phyloP scores from a whole-genome alignment of 2,329 filamentous ascomycete genomes.

The Huntiella moniliformis region DNA sequence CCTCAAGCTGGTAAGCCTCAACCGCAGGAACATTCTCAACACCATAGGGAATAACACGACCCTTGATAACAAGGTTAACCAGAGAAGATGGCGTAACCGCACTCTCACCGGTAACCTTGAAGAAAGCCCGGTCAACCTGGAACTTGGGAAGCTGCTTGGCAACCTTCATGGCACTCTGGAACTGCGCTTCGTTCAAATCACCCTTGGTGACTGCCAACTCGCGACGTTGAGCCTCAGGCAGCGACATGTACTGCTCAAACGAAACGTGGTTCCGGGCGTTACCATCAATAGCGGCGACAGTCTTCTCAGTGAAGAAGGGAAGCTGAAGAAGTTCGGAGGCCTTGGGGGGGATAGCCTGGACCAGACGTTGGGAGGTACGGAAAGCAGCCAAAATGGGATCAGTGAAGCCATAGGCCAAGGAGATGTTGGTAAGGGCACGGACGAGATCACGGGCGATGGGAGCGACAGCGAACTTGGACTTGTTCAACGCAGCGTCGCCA shows the following conservation, averaged over 20 bases:
- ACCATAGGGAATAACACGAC: constrained; percentile 78
- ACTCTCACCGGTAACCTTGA: constrained; percentile 93
- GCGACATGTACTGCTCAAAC: constrained; percentile 75
- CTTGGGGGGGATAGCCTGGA: constrained; percentile 72
- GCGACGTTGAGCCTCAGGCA: constrained; percentile 57
- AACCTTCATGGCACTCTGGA: constrained; percentile 54
- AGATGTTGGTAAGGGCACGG: constrained; percentile 70
- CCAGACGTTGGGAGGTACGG: constrained; percentile 63
- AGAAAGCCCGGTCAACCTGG: constrained; percentile 80
- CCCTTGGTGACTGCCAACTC: constrained; percentile 49
- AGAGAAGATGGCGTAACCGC: constrained; percentile 82
- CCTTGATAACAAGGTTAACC: constrained; percentile 88
- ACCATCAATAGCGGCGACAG: constrained; percentile 51
- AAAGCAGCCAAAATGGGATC: constrained; percentile 67
- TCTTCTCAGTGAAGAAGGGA: constrained; percentile 57
- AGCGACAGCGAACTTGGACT: constrained; percentile 75
- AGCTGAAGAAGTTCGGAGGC: constrained; percentile 82
- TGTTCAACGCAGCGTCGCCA: constrained; percentile 56
- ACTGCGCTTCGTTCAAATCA: constrained; percentile 58
- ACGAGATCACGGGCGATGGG: constrained; percentile 72
- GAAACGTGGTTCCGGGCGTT: constrained; percentile 56
- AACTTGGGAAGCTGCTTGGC: constrained; percentile 72
- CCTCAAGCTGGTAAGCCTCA: constrained; percentile 64
- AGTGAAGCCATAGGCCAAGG: constrained; percentile 72
- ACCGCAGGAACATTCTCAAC: constrained; percentile 55